These are phyloP conservation scores for Phytophthora litchii DNA, from an alignment of 352 stramenopile genomes.

Conservation along the genomic window DNA sequence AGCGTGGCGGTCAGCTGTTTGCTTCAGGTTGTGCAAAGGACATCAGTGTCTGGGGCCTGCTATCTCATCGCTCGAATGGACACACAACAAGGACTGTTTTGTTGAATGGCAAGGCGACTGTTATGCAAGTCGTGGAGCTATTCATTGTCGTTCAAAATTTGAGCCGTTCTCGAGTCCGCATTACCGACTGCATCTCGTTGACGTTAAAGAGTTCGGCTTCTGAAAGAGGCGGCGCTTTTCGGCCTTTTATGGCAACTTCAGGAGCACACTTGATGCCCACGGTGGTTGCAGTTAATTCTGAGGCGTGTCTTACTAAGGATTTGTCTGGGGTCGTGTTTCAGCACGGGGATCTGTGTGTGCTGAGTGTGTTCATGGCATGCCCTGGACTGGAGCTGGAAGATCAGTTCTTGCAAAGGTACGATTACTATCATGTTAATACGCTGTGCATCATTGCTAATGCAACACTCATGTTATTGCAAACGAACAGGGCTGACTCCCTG, in stretches of 20 bases:
- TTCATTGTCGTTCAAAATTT: conserved; percentile 64
- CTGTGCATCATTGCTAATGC: background rate
- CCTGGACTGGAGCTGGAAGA: conserved; percentile 56
- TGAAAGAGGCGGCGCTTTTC: conserved; percentile 20
- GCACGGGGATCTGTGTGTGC: conserved; percentile 52
- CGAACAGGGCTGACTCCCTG: conserved; percentile 15
- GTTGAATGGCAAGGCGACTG: conserved; percentile 43
- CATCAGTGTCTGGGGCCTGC: conserved; percentile 47
- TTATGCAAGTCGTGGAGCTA: conserved; percentile 65
- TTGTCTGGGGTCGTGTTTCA: conserved; percentile 37
- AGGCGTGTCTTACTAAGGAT: conserved; percentile 26
- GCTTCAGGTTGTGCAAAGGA: conserved; percentile 33
- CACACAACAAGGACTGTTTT: conserved; percentile 61
- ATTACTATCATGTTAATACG: background rate
- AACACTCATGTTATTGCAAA: background rate
- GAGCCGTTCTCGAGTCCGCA: conserved; percentile 22
- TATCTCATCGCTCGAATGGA: conserved; percentile 60
- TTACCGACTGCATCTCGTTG: conserved; percentile 47
- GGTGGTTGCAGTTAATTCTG: conserved; percentile 43
- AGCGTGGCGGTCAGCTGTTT: conserved; percentile 38
- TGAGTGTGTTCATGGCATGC: conserved; percentile 62
- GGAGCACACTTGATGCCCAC: conserved; percentile 51
- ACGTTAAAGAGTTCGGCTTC: background rate
- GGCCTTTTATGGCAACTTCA: conserved; percentile 42
- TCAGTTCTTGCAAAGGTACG: conserved; percentile 59